Percentiles rank a stretch among this genome's conserved stretches.
phyloP scores from a whole-genome alignment of 768 basidiomycete genomes.

The Trametes maxima region DNA sequence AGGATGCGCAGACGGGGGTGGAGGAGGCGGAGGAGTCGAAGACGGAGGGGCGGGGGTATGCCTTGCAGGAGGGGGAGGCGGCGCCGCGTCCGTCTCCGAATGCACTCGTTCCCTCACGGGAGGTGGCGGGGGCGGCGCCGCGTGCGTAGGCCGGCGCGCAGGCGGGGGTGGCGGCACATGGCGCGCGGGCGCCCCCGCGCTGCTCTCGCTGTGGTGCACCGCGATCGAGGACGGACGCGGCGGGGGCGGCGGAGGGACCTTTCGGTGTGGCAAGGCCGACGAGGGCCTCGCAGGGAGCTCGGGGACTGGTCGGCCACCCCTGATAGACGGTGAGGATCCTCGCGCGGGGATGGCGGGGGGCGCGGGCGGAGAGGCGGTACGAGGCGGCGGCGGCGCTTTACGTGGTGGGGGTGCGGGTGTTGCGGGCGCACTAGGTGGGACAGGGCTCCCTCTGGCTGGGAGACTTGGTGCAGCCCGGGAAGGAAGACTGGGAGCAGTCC shows the following conservation, averaged over 20 bases:
- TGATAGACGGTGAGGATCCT: constrained; percentile 17
- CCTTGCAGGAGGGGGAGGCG: constrained; percentile 20
- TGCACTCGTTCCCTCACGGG: constrained; percentile 40
- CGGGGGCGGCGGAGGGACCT: constrained; percentile 29
- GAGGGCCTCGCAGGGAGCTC: constrained; percentile 28
- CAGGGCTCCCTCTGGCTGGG: constrained; percentile 41
- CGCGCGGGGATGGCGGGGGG: constrained; percentile 29
- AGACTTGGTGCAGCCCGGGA: constrained; percentile 17
- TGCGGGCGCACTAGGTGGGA: constrained; percentile 36
- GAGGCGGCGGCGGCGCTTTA: constrained; percentile 33
- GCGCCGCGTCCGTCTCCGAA: constrained; percentile 44
- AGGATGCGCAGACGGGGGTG: constrained; percentile 24
- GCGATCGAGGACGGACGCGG: constrained; percentile 26
- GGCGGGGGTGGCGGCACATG: constrained; percentile 48
- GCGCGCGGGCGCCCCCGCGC: constrained; percentile 31
- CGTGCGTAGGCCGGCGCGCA: constrained; percentile 29
- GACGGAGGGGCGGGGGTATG: constrained; percentile 29
- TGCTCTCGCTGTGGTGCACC: constrained; percentile 22
- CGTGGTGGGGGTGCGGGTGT: constrained; percentile 43
- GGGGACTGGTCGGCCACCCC: constrained; percentile 25
- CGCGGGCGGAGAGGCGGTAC: constrained; percentile 44
- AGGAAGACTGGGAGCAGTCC: constrained; percentile 9
- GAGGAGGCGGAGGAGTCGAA: constrained; percentile 22
- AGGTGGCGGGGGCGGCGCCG: constrained; percentile 31
- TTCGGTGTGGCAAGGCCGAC: constrained; percentile 27